Base-by-base conservation (phyloP, 31 red algal species). In the Bonnemaisonia californica region DNA sequence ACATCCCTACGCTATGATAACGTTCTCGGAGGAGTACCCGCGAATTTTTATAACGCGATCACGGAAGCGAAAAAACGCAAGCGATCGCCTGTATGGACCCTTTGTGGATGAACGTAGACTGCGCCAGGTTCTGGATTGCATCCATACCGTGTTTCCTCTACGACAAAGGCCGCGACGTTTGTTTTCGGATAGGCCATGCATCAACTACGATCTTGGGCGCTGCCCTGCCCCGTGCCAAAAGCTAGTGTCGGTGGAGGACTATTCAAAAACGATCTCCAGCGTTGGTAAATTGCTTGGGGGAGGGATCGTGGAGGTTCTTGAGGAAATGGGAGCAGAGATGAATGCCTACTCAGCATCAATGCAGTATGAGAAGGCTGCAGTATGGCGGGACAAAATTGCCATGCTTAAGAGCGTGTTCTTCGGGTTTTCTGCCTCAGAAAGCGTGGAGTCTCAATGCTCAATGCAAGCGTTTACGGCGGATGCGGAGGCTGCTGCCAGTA, bases 151-250 rank as follows among this genome's bases (percentile, higher is more conserved):
- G 2, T 90, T 95, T 61, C 86, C 92, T 22, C 66, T 95, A 26
- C 85, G 92, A 8, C 85, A 95, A 71, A 85, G 85, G 3, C 57
- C 59, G 7, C 32, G 36, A 41, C 70, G 41, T 1, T 58, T 90
- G 62, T 78, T 78, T 51, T 58, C 67, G 2, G 74, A 85, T 28
- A 77, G 86, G 26, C 86, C 86, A n/a, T 95, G 92, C 45, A 71
- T 95, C 34, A 89, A 90, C 31, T 95, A 86, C 51, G 81, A 95
- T 59, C 61, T 90, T 2, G 92, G 86, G 2, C 41, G 81, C 38
- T 95, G 92, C 54, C 86, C 92, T 0, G 92, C 84, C 30, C 77
- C 84, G 13, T 95, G 92, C 41, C 86, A 90, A 56, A 45, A 80
- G 23, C 76, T 85, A 36, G 58, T 95, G 18, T 39, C 73, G 5